Conservation (phyloP, 2,329 filamentous ascomycete genomes). For the Botryosphaeria dothidea region DNA sequence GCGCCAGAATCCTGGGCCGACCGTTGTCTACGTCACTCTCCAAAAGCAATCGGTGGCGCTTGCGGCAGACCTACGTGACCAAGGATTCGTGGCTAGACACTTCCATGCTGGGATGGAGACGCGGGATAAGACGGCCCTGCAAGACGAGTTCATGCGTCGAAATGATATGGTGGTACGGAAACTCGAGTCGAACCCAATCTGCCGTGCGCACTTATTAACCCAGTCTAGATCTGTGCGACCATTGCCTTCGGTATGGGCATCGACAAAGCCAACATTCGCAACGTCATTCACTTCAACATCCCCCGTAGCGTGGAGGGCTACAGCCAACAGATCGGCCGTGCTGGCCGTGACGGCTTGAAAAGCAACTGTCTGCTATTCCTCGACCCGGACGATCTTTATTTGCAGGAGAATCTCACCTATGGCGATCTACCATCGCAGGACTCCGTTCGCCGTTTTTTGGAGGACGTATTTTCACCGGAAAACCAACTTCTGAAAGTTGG, state of each 20-base stretch:
- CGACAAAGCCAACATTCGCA: conserved; percentile 58
- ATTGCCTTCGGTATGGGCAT: conserved; percentile 64
- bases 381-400: conserved; percentile 58
- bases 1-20: conserved; percentile 52
- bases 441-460: conserved; percentile 51
- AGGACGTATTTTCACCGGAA: conserved; percentile 50
- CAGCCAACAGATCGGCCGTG: conserved; percentile 59
- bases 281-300: conserved; percentile 56
- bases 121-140: conserved; percentile 47
- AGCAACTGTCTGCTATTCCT: conserved; percentile 62
- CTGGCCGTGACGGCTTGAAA: conserved; percentile 54
- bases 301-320: conserved; percentile 58
- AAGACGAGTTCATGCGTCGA: conserved; percentile 55
- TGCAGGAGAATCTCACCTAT: conserved; percentile 61
- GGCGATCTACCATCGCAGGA: conserved; percentile 58
- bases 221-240: conserved; percentile 48
- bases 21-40: conserved; percentile 62
- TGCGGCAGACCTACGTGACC: conserved; percentile 37
- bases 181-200: background rate
- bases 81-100: conserved; percentile 45
- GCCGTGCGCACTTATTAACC: background rate
- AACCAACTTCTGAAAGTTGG: conserved; percentile 33
- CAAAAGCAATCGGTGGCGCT: conserved; percentile 55
- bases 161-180: conserved; percentile 40
- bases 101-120: conserved; percentile 56